A percentile compares a stretch with the other conserved stretches of the same genome.
These are phyloP conservation scores for Fusarium sp. DNA, from an alignment of 2,329 filamentous ascomycete species.

Conservation along the genomic window DNA sequence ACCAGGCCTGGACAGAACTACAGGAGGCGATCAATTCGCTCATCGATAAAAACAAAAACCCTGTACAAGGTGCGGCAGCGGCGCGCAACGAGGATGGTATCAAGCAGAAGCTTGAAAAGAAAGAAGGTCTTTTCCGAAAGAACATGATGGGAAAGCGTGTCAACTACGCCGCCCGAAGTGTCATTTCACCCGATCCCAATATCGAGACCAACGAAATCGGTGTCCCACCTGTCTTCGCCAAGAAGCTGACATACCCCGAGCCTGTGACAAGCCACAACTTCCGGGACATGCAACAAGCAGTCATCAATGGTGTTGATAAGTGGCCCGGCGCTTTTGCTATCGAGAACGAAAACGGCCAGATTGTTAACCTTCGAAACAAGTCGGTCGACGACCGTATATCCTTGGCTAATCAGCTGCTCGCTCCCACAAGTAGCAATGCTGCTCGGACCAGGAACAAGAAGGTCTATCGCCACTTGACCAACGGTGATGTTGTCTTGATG, in stretches of 20 bases:
- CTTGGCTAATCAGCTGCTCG: slow-evolving; percentile 92
- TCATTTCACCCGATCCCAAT: slow-evolving; percentile 98
- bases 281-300: slow-evolving; percentile 93
- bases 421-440: slow-evolving; percentile 81
- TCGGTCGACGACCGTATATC: slow-evolving; percentile 89
- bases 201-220: slow-evolving; percentile 99
- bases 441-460: slow-evolving; percentile 92
- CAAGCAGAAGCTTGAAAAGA: slow-evolving; percentile 98
- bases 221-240: slow-evolving; percentile 97
- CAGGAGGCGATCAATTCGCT: slow-evolving; percentile 95
- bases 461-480: slow-evolving; percentile 94
- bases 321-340: slow-evolving; percentile 97
- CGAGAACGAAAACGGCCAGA: slow-evolving; percentile 94
- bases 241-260: slow-evolving; percentile 95
- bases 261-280: slow-evolving; percentile 98
- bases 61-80: slow-evolving; percentile 82
- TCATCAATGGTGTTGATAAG: slow-evolving; percentile 92
- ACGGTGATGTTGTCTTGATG: slow-evolving; percentile 98
- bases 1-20: slow-evolving; percentile 85
- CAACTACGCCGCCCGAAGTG: slow-evolving; percentile 96
- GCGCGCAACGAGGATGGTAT: slow-evolving; percentile 91
- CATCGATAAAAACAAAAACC: slow-evolving; percentile 90
- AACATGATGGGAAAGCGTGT: slow-evolving; percentile 99
- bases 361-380: slow-evolving; percentile 90
- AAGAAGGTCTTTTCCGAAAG: slow-evolving; percentile 97